phyloP scores from a whole-genome alignment of 257 asterid genomes.

The Haberlea rhodopensis region DNA sequence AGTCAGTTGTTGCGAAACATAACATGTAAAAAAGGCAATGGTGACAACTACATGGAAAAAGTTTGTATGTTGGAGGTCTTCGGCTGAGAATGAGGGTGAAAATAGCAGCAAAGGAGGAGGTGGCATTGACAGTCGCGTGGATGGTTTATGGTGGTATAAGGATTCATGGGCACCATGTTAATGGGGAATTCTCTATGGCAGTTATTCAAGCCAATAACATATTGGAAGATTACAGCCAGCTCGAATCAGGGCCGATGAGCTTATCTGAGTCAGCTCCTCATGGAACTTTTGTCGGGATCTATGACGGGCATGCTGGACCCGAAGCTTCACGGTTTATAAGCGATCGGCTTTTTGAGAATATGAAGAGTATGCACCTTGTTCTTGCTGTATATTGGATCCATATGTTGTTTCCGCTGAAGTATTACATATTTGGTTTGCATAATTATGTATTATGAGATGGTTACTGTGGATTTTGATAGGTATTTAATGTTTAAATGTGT shows the following conservation, averaged over 20 bases:
- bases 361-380: conserved; percentile 55
- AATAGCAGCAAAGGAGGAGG: conserved; percentile 44
- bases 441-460: neutral
- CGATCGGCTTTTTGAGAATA: conserved; percentile 53
- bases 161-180: conserved; percentile 63
- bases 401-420: neutral
- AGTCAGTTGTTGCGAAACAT: conserved; percentile 10
- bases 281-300: conserved; percentile 85
- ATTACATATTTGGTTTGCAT: no score
- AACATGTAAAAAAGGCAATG: conserved; percentile 36
- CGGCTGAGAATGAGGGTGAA: conserved; percentile 37
- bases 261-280: conserved; percentile 50
- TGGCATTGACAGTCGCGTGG: conserved; percentile 43
- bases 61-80: conserved; percentile 70
- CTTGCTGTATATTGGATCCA: conserved; percentile 1
- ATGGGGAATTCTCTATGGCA: conserved; percentile 88
- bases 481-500: neutral
- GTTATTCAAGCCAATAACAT: conserved; percentile 70
- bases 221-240: conserved; percentile 78
- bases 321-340: conserved; percentile 70
- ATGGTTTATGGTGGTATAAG: conserved; percentile 79
- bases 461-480: conserved; percentile 13
- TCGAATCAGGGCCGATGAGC: conserved; percentile 86
- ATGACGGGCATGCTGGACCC: conserved; percentile 92
- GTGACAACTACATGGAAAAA: conserved; percentile 61